Conservation (phyloP, 345 rosid species). For the Mallotus nudiflorus region DNA sequence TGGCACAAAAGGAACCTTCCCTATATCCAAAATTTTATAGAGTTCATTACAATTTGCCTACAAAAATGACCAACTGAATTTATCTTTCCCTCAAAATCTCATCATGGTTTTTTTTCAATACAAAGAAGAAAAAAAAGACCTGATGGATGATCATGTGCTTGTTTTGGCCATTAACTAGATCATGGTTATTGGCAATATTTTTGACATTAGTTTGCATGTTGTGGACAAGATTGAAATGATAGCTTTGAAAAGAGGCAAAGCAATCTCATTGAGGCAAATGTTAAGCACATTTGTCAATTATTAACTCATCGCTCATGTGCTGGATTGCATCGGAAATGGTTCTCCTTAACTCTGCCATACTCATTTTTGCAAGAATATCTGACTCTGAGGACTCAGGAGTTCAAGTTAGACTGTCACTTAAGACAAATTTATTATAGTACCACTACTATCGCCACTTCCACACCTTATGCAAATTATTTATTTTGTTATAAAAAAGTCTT, state of each 20-base stretch:
- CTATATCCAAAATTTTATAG: conserved; percentile 85
- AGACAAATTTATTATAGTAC: too few species aligned
- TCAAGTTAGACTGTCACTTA: too few species aligned
- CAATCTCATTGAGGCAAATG: conserved; percentile 88
- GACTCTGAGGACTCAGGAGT: too few species aligned
- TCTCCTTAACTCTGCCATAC: conserved; percentile 83
- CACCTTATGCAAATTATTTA: too few species aligned
- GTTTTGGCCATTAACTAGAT: conserved; percentile 94
- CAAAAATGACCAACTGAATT: not conserved
- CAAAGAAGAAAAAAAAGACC: conserved; percentile 22
- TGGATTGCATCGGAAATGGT: conserved; percentile 88
- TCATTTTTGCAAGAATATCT: too few species aligned
- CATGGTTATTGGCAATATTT: conserved; percentile 84
- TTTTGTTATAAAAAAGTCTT: too few species aligned
- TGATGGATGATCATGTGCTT: conserved; percentile 89
- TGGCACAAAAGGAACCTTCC: conserved; percentile 77
- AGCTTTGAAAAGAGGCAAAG: conserved; percentile 80
- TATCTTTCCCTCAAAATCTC: not conserved
- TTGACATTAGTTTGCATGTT: conserved; percentile 86
- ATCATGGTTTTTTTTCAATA: not conserved
- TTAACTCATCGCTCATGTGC: conserved; percentile 95
- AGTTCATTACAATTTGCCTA: conserved; percentile 88
- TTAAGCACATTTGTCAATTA: conserved; percentile 80
- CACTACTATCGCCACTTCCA: too few species aligned
- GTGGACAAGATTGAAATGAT: conserved; percentile 85